Base-by-base conservation (phyloP, 164 flowering plant species). In the Houttuynia cordata region DNA sequence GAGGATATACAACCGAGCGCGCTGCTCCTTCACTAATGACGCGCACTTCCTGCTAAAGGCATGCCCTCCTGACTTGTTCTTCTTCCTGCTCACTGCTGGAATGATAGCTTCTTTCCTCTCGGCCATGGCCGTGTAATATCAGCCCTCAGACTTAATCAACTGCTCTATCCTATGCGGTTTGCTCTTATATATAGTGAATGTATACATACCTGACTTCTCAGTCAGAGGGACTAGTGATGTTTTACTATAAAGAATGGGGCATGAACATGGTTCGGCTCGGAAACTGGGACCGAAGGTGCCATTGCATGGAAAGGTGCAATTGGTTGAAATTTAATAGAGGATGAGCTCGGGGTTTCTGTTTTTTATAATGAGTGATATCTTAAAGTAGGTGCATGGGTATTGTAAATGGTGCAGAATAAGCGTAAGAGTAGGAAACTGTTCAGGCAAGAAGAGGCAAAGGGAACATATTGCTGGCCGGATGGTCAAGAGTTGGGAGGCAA, bases 1-100 rank as follows among this genome's bases (percentile, higher is more conserved):
- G 22, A 83, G 76, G 64, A 85, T 81, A 62, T 85, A 85, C 64
- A 85, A 61, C 50, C 80, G 72, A 19, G 91, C 88, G 1, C 84
- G 76, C 64, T 85, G 91, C 76, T 85, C 76, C 73, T 80, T 83
- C 1, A 83, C 82, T 67, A 83, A 68, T 56, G 81, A 64, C 34
- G 80, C 77, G 59, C 86, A 85, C 62, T 73, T 83, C 39, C 69
- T 75, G 15, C 81, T 58, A 72, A 84, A 76, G 42, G 81, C 79
- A 68, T 71, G 49, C 49, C 49, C 49, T 45, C 49, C 49, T 12
- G 17, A 12, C 49, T 45, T 41, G 10, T 41, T 45, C 49, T 45
- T 12, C 49, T 17, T 45, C 12, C 49, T 45, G 17, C 14, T 17
- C 49, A 17, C 13, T 8, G 45, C 13, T 45, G 49, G 17, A 45